Conservation (phyloP, 768 basidiomycete genomes). For the Tephrocybe sp. region DNA sequence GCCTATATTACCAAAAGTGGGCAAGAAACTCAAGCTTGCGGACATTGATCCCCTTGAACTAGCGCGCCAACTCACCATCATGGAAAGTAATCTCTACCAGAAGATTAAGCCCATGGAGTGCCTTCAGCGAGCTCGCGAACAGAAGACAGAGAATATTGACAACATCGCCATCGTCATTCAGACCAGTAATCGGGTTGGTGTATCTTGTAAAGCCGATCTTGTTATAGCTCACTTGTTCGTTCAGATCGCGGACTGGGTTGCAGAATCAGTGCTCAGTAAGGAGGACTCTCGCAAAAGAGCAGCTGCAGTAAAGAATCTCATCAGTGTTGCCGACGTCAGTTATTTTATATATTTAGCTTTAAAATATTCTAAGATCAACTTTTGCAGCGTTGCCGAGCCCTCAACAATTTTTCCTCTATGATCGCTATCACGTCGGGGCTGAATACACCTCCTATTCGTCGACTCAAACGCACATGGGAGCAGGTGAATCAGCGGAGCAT, state of each 20-base stretch:
- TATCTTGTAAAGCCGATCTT: too few relatives aligned
- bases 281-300: constrained; percentile 87
- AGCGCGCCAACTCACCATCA: constrained; percentile 89
- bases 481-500: constrained; percentile 76
- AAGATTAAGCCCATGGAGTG: constrained; percentile 91
- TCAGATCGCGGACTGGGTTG: constrained; percentile 93
- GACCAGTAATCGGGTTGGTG: constrained; percentile 78
- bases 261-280: constrained; percentile 74
- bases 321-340: constrained; percentile 87
- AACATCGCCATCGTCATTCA: constrained; percentile 88
- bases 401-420: constrained; percentile 98
- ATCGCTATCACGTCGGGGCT: constrained; percentile 93
- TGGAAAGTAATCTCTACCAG: constrained; percentile 86
- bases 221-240: too few relatives aligned
- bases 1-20: constrained; percentile 70
- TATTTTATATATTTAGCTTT: background rate
- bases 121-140: constrained; percentile 78
- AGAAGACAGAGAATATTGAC: constrained; percentile 69
- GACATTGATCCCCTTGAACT: constrained; percentile 90
- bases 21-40: constrained; percentile 73
- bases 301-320: constrained; percentile 82
- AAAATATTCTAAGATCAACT: background rate
- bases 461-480: constrained; percentile 94
- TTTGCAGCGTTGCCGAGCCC: constrained; percentile 81
- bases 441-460: constrained; percentile 89